Evolutionary conservation across 371 early-diverging fungal species (phyloP).

Genomic region (Apophysomyces elegans): DNA sequence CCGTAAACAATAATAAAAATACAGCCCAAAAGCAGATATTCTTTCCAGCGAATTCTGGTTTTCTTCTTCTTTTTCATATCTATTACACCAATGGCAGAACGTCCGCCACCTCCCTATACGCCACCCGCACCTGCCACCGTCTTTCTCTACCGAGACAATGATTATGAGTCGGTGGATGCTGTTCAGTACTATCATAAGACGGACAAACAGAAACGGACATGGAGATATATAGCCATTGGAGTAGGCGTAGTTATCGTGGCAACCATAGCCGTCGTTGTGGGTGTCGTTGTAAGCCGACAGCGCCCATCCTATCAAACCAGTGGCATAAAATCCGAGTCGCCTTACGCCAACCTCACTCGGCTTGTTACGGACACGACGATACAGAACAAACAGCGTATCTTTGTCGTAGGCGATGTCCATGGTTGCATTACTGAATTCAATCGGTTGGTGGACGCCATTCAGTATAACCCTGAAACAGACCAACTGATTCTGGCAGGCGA

Average conservation of each 20-base stretch:
- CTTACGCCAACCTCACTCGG: conserved; percentile 42
- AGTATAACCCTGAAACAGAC: conserved; percentile 49
- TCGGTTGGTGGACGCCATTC: conserved; percentile 46
- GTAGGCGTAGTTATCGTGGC: conserved; percentile 26
- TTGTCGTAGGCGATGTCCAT: conserved; percentile 80
- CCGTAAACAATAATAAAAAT: conserved; percentile 1
- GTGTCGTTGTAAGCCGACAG: conserved; percentile 24
- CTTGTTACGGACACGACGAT: conserved; percentile 21
- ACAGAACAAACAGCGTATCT: conserved; percentile 43
- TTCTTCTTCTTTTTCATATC: not conserved
- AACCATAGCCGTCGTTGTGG: conserved; percentile 32
- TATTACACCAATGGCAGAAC: not conserved
- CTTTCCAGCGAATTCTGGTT: conserved; percentile 3
- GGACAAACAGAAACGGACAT: conserved; percentile 22
- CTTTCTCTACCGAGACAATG: conserved; percentile 4
- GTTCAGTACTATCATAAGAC: conserved; percentile 1
- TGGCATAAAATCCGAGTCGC: conserved; percentile 31
- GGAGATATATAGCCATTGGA: conserved; percentile 30
- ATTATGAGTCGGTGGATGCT: not conserved
- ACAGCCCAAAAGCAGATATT: not conserved
- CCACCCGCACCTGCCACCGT: not conserved
- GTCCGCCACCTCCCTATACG: not conserved
- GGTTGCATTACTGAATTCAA: conserved; percentile 64
- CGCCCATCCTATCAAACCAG: not conserved
- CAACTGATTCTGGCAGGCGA: conserved; percentile 73